These are phyloP conservation scores for Colletotrichum sp. DNA, from an alignment of 2,329 filamentous ascomycete genomes.

Conservation along the genomic window DNA sequence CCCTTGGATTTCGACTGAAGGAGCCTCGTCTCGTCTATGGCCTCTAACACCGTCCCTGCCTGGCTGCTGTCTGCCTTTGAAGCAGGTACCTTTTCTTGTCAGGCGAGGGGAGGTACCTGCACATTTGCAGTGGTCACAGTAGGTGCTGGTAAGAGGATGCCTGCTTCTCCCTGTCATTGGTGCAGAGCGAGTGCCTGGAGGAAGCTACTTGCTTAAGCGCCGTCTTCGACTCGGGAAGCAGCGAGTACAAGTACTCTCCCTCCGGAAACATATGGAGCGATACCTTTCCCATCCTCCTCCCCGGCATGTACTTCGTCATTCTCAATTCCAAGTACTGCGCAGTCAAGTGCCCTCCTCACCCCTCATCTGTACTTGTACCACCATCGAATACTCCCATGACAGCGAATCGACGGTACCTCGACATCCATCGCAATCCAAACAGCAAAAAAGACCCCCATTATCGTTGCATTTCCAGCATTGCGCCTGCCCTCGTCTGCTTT, in stretches of 20 bases:
- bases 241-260: not conserved
- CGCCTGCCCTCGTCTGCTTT: not conserved
- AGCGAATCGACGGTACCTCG: not conserved
- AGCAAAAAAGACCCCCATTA: not conserved
- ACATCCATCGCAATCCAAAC: not conserved
- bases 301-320: not conserved
- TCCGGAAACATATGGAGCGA: rapidly evolving
- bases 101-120: not conserved
- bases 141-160: not conserved
- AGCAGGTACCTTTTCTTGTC: not conserved
- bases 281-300: not conserved
- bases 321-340: not conserved
- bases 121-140: not conserved
- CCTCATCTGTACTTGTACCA: not conserved
- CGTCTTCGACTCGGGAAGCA: not conserved
- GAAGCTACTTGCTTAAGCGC: not conserved
- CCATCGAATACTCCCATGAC: not conserved
- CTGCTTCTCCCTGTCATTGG: not conserved
- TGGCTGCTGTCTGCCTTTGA: not conserved
- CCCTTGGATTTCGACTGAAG: not conserved
- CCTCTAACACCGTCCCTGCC: not conserved
- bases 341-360: not conserved
- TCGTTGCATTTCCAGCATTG: not conserved
- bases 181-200: not conserved
- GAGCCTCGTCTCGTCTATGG: not conserved